Evolutionary conservation across 805 yeast species (phyloP).

Genomic region (Candida ponderosae): DNA sequence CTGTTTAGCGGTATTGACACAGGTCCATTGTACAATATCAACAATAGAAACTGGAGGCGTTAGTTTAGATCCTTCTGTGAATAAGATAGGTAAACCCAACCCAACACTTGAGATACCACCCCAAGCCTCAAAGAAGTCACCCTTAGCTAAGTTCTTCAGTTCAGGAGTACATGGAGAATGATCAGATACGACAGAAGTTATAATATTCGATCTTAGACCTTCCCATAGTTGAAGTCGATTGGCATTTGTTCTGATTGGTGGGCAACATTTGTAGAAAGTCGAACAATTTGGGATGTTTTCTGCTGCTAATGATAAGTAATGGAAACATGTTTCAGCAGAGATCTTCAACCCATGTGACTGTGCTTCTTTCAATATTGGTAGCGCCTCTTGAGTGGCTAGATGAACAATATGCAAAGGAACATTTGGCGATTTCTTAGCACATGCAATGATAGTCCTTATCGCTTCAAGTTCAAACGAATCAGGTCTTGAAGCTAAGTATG

Average conservation of each 20-base stretch:
- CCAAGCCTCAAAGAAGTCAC: constrained; percentile 92
- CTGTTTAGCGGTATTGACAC: constrained; percentile 76
- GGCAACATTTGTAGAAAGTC: constrained; percentile 90
- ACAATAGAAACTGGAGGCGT: constrained; percentile 41
- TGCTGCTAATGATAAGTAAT: constrained; percentile 70
- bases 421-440: constrained; percentile 48
- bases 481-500: constrained; percentile 62
- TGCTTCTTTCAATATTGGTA: constrained; percentile 67
- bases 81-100: constrained; percentile 73
- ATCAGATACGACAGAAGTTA: constrained; percentile 86
- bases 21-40: constrained; percentile 76
- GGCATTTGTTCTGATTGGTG: constrained; percentile 76
- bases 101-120: constrained; percentile 96
- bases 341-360: constrained; percentile 50
- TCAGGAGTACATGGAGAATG: constrained; percentile 96
- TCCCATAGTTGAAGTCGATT: constrained; percentile 73
- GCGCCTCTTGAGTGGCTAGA: constrained; percentile 75
- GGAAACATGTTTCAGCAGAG: constrained; percentile 92
- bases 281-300: constrained; percentile 71
- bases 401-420: constrained; percentile 85
- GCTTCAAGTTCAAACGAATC: constrained; percentile 85
- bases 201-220: constrained; percentile 57
- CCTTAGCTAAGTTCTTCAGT: constrained; percentile 69
- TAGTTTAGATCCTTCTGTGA: constrained; percentile 61
- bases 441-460: constrained; percentile 58